Evolutionary conservation across 2,329 filamentous ascomycete genomes (phyloP), one percentile per base, ranked within the genome.

Genomic region (Coniochaeta pulveracea): DNA sequence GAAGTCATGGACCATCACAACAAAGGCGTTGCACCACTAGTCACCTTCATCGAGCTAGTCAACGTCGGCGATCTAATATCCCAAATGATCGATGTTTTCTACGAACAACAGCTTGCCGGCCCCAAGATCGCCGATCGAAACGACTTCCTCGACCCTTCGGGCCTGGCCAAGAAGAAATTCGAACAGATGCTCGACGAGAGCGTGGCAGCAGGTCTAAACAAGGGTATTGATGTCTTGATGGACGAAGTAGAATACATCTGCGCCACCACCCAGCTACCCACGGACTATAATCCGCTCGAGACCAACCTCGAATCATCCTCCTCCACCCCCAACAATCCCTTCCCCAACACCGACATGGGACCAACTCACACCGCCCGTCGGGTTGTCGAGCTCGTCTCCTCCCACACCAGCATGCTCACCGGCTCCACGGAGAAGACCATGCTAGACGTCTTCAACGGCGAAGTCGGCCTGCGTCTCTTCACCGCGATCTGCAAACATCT

Each of bases 1-100:
- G 81, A 93, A 43, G 79, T 84, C 19, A 81, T 63, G 47, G 76
- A 82, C 41, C 76, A 81, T 43, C 73, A 73, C 47, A 67, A 77
- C 42, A 64, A 72, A 21, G 84, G 83, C 1, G 88, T 95, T 6
- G 85, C 86, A 35, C 91, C 91, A 2, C 69, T 98, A 4, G 86
- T 95, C 28, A 95, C 85, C 1, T 98, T 98, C 48, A 76, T 98
- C 40, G 91, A 98, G 58, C 72, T 98, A 18, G 91, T 98, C 54
- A 98, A 98, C 51, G 89, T 98, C 1, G 91, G 91, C 37, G 91
- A 98, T 54, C 68, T 98, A 37, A 98, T 98, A 46, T 85, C 93
- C 38, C 91, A 98, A 55, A 98, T 98, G 91, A 76, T 98, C 37
- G 91, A 98, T 52, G 86, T 98, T 21, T 98, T 98, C 53, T 98